Evolutionary conservation across 257 asterid species (phyloP).

Genomic region (Schizonepeta tenuifolia): DNA sequence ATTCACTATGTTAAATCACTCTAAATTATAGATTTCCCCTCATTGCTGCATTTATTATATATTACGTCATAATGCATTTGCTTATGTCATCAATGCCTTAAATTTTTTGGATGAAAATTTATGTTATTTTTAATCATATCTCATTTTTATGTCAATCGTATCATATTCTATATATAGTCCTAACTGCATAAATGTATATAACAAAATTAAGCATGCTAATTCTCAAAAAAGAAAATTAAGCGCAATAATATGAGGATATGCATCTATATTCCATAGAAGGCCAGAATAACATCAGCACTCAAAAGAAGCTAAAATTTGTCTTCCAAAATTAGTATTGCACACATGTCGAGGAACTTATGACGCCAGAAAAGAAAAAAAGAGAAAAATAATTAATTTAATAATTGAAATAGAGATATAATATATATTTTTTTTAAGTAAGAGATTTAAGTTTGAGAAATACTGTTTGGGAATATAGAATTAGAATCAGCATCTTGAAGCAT

Average conservation of each 20-base stretch:
- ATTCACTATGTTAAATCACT: too few species aligned
- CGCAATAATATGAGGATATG: not conserved
- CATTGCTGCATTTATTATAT: not conserved
- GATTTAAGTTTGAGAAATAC: not conserved
- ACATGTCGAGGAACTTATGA: not conserved
- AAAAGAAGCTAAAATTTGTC: not conserved
- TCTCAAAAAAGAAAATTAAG: not conserved
- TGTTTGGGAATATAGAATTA: conserved; percentile 16
- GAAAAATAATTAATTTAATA: not conserved
- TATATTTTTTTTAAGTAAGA: too few species aligned
- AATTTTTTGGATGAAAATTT: not conserved
- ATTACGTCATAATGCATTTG: not conserved
- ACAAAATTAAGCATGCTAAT: not conserved
- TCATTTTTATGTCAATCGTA: not conserved
- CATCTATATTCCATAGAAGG: not conserved
- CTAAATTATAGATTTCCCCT: too few species aligned
- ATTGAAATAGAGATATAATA: not conserved
- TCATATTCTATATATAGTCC: not conserved
- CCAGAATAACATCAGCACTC: not conserved
- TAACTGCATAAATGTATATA: not conserved
- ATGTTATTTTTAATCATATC: not conserved
- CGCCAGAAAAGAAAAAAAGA: not conserved
- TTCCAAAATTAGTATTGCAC: not conserved
- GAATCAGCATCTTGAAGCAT: conserved; percentile 23
- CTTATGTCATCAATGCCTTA: too few species aligned